These are phyloP conservation scores for Phytophthora cajani DNA, from an alignment of 352 stramenopile species.

Conservation along the genomic window DNA sequence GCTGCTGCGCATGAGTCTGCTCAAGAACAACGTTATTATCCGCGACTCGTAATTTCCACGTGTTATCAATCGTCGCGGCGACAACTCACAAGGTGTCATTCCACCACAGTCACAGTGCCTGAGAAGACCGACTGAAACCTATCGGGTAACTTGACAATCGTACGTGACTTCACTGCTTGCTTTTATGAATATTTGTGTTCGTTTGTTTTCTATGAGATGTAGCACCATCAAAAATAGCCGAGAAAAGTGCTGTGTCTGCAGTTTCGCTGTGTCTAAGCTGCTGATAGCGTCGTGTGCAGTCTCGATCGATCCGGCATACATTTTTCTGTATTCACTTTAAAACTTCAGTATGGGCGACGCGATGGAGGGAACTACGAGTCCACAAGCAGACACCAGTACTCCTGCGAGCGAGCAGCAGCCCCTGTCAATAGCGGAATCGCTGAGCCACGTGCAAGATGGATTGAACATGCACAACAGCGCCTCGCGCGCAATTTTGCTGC, in stretches of 20 bases:
- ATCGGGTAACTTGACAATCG: slow-evolving; percentile 23
- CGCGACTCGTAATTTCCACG: slow-evolving; percentile 54
- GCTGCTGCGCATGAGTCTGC: slow-evolving; percentile 84
- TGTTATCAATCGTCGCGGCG: slow-evolving; percentile 1
- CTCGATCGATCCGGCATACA: neutral
- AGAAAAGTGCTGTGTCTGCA: neutral
- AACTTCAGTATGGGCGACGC: slow-evolving; percentile 11
- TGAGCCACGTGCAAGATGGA: slow-evolving; percentile 60
- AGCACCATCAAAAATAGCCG: neutral
- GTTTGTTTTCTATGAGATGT: neutral
- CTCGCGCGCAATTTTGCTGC: slow-evolving; percentile 65
- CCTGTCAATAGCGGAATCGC: slow-evolving; percentile 28
- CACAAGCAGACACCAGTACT: neutral
- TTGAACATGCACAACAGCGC: slow-evolving; percentile 57
- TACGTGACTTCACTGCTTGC: slow-evolving; percentile 8
- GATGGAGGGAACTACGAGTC: neutral
- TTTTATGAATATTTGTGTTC: neutral
- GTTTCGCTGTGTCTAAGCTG: slow-evolving; percentile 11
- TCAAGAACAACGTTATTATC: slow-evolving; percentile 89
- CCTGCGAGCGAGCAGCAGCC: neutral
- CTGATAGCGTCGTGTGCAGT: neutral
- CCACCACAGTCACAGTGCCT: neutral
- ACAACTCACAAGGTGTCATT: neutral
- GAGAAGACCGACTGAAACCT: neutral
- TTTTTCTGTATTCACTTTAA: neutral